Percentiles rank a stretch among this genome's conserved stretches.
These are phyloP conservation scores for Saccharomycopsis vini DNA, from an alignment of 805 yeast genomes.

Conservation along the genomic window DNA sequence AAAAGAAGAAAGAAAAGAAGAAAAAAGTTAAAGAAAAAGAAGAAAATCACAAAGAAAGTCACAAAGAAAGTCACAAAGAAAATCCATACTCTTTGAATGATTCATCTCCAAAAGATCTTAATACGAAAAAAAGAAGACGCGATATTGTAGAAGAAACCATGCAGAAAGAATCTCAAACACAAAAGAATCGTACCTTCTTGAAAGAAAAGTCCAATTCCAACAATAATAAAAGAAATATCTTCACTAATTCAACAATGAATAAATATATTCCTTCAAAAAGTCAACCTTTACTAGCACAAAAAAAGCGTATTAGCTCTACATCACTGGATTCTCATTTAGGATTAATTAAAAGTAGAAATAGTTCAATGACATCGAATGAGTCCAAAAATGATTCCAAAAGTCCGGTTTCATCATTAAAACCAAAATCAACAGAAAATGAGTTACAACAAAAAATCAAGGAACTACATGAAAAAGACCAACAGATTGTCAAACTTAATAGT, in stretches of 20 bases:
- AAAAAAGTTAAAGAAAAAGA: neutral
- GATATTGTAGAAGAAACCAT: neutral
- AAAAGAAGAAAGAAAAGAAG: conserved; percentile 2
- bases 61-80: conserved; percentile 4
- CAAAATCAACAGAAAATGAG: neutral
- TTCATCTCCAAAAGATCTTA: no score
- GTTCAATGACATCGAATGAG: neutral
- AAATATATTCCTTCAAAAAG: no score
- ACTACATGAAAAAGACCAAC: conserved; percentile 10
- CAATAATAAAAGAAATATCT: neutral
- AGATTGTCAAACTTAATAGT: conserved; percentile 10
- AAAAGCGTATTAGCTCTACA: neutral
- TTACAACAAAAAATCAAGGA: conserved; percentile 3
- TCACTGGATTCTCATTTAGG: neutral
- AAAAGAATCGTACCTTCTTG: neutral
- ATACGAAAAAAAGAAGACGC: neutral
- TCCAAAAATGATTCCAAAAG: neutral
- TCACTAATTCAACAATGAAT: neutral
- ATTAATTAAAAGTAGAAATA: neutral
- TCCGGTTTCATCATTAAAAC: neutral
- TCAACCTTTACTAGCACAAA: no score
- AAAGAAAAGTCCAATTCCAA: neutral
- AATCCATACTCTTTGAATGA: no score
- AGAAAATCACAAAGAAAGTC: conserved; percentile 3
- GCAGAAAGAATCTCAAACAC: neutral